phyloP scores from a whole-genome alignment of 306 rosid species.

The Cucurbita argyrosperma region DNA sequence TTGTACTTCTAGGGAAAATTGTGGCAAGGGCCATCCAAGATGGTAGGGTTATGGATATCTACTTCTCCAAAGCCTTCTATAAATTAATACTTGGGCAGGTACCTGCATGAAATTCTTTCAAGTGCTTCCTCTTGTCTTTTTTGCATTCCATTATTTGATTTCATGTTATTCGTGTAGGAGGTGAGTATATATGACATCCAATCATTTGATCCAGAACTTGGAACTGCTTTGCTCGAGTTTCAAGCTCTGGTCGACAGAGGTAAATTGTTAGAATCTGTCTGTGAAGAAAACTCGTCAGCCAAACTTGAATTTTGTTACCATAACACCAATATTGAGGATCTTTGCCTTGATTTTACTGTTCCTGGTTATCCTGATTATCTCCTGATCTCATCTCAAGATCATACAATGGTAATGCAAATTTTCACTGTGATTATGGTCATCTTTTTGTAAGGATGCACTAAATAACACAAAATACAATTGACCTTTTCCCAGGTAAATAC shows the following conservation, averaged over 20 bases:
- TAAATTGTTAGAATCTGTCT: conserved; percentile 25
- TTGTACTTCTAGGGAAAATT: conserved; percentile 73
- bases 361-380: conserved; percentile 81
- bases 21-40: conserved; percentile 89
- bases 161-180: conserved; percentile 30
- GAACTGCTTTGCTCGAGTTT: conserved; percentile 65
- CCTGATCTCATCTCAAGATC: conserved; percentile 41
- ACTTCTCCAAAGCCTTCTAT: conserved; percentile 83
- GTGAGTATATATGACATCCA: conserved; percentile 65
- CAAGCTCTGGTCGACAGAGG: conserved; percentile 57
- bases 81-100: conserved; percentile 88
- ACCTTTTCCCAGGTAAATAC: conserved; percentile 48
- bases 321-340: conserved; percentile 66
- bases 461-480: background rate
- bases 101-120: conserved; percentile 10
- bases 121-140: background rate
- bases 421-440: conserved; percentile 1
- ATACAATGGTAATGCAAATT: conserved; percentile 34
- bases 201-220: conserved; percentile 79
- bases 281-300: conserved; percentile 21
- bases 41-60: conserved; percentile 86
- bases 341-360: conserved; percentile 83
- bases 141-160: conserved; percentile 9
- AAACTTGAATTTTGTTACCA: conserved; percentile 33
- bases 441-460: background rate